Percentiles rank a stretch among this genome's conserved stretches.
phyloP scores from a whole-genome alignment of 768 basidiomycete species.

The Collybia sp. region DNA sequence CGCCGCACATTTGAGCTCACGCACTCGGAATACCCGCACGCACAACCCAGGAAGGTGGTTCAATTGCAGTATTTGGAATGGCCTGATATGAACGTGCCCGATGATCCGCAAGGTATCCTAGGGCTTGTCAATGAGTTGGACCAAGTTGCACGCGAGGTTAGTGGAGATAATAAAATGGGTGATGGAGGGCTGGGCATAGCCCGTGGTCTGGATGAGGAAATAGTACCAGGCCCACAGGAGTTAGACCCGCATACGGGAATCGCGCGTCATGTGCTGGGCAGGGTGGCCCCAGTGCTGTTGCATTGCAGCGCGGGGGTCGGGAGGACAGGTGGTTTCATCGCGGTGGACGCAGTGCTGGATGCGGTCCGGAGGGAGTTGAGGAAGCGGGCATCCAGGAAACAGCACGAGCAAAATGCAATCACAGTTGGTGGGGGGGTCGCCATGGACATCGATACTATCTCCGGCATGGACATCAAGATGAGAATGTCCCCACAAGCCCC shows the following conservation, averaged over 20 bases:
- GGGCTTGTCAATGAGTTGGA: constrained; percentile 72
- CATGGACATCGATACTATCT: constrained; percentile 2
- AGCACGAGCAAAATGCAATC: background rate
- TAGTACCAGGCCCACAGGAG: constrained; percentile 10
- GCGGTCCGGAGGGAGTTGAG: constrained; percentile 59
- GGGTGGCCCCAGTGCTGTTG: constrained; percentile 60
- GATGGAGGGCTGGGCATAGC: background rate
- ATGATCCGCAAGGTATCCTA: constrained; percentile 72
- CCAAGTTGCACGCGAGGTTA: constrained; percentile 31
- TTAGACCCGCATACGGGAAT: constrained; percentile 55
- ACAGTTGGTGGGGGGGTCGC: background rate
- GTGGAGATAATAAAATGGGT: background rate
- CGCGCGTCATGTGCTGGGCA: constrained; percentile 43
- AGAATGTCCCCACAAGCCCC: background rate
- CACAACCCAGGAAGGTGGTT: constrained; percentile 60
- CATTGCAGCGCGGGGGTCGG: constrained; percentile 97
- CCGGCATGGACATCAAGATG: constrained; percentile 27
- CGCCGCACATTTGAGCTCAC: constrained; percentile 66
- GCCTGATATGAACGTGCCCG: constrained; percentile 96
- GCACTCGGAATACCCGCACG: constrained; percentile 54
- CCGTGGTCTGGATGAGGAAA: constrained; percentile 15
- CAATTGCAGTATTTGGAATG: constrained; percentile 94
- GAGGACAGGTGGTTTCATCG: constrained; percentile 90
- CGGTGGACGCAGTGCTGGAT: constrained; percentile 82
- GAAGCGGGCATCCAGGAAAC: constrained; percentile 5